Percentiles rank a stretch among this genome's conserved stretches.
These are phyloP conservation scores for Apiospora arundinis DNA, from an alignment of 2,329 filamentous ascomycete genomes.

Conservation along the genomic window DNA sequence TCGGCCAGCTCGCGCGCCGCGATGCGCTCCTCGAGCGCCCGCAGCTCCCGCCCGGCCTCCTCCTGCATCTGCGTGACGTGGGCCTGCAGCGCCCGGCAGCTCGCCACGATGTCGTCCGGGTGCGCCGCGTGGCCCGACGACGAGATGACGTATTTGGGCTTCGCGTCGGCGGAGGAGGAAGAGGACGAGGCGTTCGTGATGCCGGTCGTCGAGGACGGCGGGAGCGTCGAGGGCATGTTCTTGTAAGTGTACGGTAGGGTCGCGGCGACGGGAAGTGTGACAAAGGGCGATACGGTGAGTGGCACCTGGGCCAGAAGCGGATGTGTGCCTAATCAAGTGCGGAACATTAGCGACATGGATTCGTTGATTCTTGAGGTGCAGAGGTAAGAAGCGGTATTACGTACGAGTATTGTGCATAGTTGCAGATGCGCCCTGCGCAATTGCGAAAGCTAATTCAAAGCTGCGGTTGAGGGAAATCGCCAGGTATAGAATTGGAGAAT, in stretches of 20 bases:
- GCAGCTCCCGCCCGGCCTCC: constrained; percentile 71
- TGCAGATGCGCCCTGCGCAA: constrained; percentile 25
- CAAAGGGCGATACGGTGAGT: constrained; percentile 91
- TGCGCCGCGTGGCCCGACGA: constrained; percentile 82
- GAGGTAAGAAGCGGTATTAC: constrained; percentile 20
- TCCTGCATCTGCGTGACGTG: constrained; percentile 74
- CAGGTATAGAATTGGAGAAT: not conserved
- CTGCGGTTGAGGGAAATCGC: not conserved
- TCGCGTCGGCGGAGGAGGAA: constrained; percentile 46
- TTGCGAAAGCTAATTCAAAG: not conserved
- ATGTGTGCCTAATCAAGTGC: constrained; percentile 69
- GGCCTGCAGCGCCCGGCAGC: constrained; percentile 77
- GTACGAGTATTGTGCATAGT: constrained; percentile 49
- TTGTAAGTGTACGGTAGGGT: constrained; percentile 97
- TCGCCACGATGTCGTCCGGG: constrained; percentile 83
- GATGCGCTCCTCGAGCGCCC: constrained; percentile 72
- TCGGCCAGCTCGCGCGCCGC: constrained; percentile 73
- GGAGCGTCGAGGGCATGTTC: constrained; percentile 83
- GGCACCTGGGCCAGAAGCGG: constrained; percentile 91
- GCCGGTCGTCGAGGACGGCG: constrained; percentile 67
- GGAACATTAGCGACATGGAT: not conserved
- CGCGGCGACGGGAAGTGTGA: constrained; percentile 85
- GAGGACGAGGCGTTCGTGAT: constrained; percentile 38
- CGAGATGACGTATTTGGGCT: constrained; percentile 77
- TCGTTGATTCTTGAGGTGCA: not conserved